Conservation (phyloP, 192 early-diverging fungal genomes). For the Coemansia sp. region DNA sequence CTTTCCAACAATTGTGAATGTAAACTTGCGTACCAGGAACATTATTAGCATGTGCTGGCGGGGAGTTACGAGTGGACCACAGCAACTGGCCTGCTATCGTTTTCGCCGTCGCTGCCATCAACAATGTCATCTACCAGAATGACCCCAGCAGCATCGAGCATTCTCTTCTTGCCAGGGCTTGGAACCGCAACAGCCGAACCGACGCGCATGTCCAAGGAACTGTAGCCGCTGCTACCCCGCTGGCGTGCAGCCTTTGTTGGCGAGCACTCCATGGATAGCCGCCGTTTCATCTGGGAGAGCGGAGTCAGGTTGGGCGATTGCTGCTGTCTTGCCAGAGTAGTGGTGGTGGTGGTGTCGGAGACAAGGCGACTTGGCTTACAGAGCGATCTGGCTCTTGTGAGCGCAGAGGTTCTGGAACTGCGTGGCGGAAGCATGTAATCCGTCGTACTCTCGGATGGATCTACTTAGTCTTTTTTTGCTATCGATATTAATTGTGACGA, state of each 20-base stretch:
- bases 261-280: conserved; percentile 3
- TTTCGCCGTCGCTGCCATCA: conserved; percentile 44
- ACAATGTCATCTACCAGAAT: conserved; percentile 32
- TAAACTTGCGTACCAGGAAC: background rate
- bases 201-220: background rate
- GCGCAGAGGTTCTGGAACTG: no score
- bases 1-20: background rate
- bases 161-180: background rate
- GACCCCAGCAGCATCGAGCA: background rate
- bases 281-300: conserved; percentile 14
- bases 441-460: no score
- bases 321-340: background rate
- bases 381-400: conserved; percentile 3
- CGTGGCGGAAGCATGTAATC: no score
- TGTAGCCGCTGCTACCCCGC: background rate
- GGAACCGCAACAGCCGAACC: background rate
- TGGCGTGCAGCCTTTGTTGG: background rate
- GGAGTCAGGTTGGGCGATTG: conserved; percentile 5
- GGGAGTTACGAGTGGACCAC: background rate
- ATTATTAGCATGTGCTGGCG: background rate
- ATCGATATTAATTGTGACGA: background rate
- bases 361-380: background rate
- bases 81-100: background rate
- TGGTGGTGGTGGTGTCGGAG: background rate
- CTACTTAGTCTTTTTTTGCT: background rate